Conservation (phyloP, 2,329 filamentous ascomycete species). For the Lecanicillium sp. region DNA sequence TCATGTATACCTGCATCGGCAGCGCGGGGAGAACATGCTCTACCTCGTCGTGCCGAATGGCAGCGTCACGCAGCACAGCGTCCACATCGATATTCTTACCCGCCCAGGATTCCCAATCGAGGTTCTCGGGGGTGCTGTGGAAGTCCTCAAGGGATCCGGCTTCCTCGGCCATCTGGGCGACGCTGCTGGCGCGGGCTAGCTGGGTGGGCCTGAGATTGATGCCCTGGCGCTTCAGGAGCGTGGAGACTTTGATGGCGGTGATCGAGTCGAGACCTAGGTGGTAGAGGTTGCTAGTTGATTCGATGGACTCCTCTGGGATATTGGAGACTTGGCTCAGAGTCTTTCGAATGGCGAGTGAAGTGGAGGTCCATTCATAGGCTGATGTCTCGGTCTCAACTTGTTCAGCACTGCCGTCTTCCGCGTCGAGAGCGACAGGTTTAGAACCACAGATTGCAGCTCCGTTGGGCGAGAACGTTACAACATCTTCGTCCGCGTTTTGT, state of each 20-base stretch:
- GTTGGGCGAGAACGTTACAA: constrained; percentile 47
- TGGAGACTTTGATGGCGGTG: constrained; percentile 76
- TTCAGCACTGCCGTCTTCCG: neutral
- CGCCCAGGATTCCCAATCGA: constrained; percentile 18
- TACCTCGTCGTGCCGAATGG: constrained; percentile 39
- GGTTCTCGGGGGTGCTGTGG: neutral
- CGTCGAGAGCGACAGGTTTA: constrained; percentile 22
- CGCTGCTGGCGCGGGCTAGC: constrained; percentile 60
- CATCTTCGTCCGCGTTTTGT: constrained; percentile 36
- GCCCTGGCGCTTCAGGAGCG: constrained; percentile 58
- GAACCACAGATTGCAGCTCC: constrained; percentile 61
- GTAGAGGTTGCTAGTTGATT: constrained; percentile 61
- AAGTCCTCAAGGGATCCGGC: neutral
- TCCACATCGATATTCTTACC: constrained; percentile 31
- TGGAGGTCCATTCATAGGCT: constrained; percentile 27
- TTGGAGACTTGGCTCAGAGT: constrained; percentile 55
- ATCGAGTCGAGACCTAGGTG: constrained; percentile 88
- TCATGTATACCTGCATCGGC: constrained; percentile 74
- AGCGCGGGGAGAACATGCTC: constrained; percentile 61
- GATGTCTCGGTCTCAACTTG: neutral
- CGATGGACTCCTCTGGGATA: constrained; percentile 51
- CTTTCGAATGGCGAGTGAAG: constrained; percentile 36
- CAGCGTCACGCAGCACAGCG: constrained; percentile 31
- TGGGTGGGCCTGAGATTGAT: constrained; percentile 63
- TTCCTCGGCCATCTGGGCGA: constrained; percentile 54